phyloP scores from a whole-genome alignment of 306 rosid species.

The Astragalus glycyphyllos region DNA sequence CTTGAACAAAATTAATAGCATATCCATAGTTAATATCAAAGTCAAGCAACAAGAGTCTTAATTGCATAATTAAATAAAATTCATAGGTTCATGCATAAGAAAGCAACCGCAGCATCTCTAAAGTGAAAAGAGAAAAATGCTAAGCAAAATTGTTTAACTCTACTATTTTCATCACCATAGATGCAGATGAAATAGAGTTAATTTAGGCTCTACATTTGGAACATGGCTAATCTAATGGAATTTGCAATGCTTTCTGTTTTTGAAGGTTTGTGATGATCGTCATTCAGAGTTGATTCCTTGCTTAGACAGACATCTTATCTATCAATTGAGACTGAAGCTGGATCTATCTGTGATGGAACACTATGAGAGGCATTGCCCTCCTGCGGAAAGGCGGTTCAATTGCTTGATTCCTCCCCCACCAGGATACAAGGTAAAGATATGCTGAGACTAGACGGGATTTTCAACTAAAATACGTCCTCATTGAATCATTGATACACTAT shows the following conservation, averaged over 20 bases:
- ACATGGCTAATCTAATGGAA: conserved; percentile 11
- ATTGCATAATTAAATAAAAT: conserved; percentile 33
- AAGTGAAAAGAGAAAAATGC: background rate
- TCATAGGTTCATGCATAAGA: background rate
- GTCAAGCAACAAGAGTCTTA: conserved; percentile 10
- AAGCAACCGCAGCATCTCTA: background rate
- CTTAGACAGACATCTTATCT: conserved; percentile 51
- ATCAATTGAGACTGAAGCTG: conserved; percentile 53
- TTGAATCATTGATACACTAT: background rate
- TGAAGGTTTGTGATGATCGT: conserved; percentile 54
- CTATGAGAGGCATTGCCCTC: conserved; percentile 56
- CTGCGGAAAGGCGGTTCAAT: conserved; percentile 48
- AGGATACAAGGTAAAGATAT: conserved; percentile 49
- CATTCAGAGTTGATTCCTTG: conserved; percentile 58
- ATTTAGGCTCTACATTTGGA: conserved; percentile 19
- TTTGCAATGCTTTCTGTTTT: conserved; percentile 23
- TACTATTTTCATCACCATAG: conserved; percentile 12
- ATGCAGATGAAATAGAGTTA: background rate
- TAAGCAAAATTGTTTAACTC: conserved; percentile 17
- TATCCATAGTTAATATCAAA: conserved; percentile 14
- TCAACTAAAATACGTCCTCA: conserved; percentile 21
- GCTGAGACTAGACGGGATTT: conserved; percentile 13
- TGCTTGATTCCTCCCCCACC: conserved; percentile 56
- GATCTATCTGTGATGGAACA: conserved; percentile 55
- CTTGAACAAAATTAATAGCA: conserved; percentile 11